Conservation (phyloP, 768 basidiomycete species). For the Pleurotus ostreatus region DNA sequence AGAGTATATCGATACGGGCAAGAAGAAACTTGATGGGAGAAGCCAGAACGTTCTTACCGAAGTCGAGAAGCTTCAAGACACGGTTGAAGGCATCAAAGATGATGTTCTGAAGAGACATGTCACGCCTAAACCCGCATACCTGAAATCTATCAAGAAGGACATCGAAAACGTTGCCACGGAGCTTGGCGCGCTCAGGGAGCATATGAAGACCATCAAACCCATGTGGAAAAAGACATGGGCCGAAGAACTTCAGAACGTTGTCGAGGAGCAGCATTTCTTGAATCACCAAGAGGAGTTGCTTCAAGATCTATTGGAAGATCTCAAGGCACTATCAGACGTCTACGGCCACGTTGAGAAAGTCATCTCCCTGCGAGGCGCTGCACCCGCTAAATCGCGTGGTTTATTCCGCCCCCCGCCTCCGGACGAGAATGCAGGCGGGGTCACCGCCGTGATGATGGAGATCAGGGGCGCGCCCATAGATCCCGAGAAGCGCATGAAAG, state of each 20-base stretch:
- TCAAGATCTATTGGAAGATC: constrained; percentile 83
- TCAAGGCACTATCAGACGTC: constrained; percentile 85
- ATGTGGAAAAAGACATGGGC: constrained; percentile 99
- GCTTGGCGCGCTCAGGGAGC: constrained; percentile 73
- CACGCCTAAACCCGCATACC: constrained; percentile 69
- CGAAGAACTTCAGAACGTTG: constrained; percentile 91
- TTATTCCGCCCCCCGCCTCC: constrained; percentile 54
- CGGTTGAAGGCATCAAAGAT: constrained; percentile 82
- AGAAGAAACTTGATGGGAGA: constrained; percentile 83
- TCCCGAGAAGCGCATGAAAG: constrained; percentile 81
- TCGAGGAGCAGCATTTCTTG: constrained; percentile 95
- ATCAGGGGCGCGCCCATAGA: constrained; percentile 79
- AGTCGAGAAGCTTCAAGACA: constrained; percentile 90
- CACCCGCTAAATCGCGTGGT: constrained; percentile 32
- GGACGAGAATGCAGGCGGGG: constrained; percentile 64
- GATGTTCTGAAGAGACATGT: constrained; percentile 89
- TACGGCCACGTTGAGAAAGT: constrained; percentile 90
- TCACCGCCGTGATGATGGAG: constrained; percentile 85
- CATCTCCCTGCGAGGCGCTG: constrained; percentile 58
- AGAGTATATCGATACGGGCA: constrained; percentile 87
- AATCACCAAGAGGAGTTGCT: constrained; percentile 91
- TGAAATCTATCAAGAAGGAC: constrained; percentile 71
- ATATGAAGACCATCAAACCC: constrained; percentile 86
- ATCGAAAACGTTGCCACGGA: constrained; percentile 62
- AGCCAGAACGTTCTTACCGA: constrained; percentile 89